phyloP scores from a whole-genome alignment of 108 stramenopile species.

The Fistulifera solaris region DNA sequence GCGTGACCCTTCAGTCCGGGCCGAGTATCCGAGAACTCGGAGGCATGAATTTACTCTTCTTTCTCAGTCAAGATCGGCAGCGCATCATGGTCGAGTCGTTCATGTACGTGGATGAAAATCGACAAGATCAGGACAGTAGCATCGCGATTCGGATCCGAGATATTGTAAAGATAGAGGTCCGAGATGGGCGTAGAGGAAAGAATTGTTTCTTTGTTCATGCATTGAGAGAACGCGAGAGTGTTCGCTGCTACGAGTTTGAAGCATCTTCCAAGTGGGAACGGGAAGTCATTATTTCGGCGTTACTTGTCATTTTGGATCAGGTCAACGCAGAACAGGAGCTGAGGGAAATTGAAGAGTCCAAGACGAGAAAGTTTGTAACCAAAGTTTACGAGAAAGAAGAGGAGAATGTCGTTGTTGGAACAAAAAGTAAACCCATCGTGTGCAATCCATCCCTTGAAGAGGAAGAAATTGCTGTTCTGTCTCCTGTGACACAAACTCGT shows the following conservation, averaged over 20 bases:
- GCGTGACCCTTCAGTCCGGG: background rate
- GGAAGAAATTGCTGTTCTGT: background rate
- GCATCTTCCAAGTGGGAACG: conserved; percentile 3
- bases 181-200: background rate
- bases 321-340: background rate
- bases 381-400: background rate
- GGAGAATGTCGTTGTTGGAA: conserved; percentile 3
- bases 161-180: background rate
- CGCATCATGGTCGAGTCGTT: background rate
- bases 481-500: background rate
- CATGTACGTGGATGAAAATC: conserved; percentile 2
- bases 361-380: background rate
- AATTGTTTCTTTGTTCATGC: background rate
- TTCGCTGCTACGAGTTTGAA: conserved; percentile 14
- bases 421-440: conserved; percentile 3
- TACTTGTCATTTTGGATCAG: conserved; percentile 10
- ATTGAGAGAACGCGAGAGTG: background rate
- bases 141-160: background rate
- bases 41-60: background rate
- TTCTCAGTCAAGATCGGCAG: background rate
- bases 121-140: background rate
- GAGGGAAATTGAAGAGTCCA: background rate
- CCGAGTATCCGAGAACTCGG: background rate
- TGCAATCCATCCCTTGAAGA: conserved; percentile 11
- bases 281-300: conserved; percentile 1